Evolutionary conservation across 768 basidiomycete species (phyloP).

Genomic region (Agrocybe pediades): DNA sequence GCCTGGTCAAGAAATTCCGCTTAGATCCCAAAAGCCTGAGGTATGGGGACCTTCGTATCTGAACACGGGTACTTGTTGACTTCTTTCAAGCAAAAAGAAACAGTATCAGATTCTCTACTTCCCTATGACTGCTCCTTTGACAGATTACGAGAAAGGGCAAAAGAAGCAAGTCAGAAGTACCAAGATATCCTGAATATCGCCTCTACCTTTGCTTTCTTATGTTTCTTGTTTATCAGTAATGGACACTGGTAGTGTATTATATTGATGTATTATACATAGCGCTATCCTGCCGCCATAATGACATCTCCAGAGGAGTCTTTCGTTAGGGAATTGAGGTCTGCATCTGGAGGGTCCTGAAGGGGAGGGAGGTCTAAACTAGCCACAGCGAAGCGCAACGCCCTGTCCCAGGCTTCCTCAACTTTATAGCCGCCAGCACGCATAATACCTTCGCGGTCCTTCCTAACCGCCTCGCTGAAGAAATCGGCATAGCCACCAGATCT

Average conservation of each 20-base stretch:
- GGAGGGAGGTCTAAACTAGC: conserved; percentile 70
- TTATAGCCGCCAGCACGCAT: conserved; percentile 85
- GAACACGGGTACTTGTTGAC: not conserved
- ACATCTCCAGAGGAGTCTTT: conserved; percentile 43
- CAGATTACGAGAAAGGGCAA: conserved; percentile 46
- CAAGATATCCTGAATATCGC: conserved; percentile 29
- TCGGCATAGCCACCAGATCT: conserved; percentile 65
- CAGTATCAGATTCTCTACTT: conserved; percentile 87
- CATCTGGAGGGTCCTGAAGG: conserved; percentile 32
- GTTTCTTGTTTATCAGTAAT: not conserved
- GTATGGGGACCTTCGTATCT: conserved; percentile 22
- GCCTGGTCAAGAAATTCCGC: conserved; percentile 47
- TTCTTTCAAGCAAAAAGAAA: conserved; percentile 42
- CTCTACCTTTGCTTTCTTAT: not conserved
- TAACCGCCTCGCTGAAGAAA: conserved; percentile 72
- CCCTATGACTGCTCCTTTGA: conserved; percentile 66
- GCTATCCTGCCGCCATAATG: conserved; percentile 38
- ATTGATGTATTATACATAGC: conserved; percentile 7
- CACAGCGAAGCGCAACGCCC: conserved; percentile 74
- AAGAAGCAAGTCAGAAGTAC: conserved; percentile 58
- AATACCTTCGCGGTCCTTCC: conserved; percentile 74
- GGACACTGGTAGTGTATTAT: not conserved
- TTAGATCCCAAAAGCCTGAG: conserved; percentile 41
- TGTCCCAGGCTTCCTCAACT: conserved; percentile 84
- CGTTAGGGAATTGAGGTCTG: conserved; percentile 9